Evolutionary conservation across 495 filamentous ascomycete species (phyloP).

Genomic region (Tuber indicum): DNA sequence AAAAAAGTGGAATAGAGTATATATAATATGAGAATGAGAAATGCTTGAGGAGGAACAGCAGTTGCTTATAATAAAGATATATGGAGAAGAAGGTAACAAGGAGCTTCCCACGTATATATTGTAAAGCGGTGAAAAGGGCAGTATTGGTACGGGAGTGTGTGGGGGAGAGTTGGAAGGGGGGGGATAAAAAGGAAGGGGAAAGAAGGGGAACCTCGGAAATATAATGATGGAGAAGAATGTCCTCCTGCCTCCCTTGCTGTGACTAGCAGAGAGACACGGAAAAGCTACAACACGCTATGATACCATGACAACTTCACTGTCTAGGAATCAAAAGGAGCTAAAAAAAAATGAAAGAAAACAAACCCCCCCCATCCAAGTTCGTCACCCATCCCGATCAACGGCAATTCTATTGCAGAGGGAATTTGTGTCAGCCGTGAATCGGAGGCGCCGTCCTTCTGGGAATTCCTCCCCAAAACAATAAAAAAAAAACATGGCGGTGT

Average conservation of each 20-base stretch:
- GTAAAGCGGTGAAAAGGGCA: neutral
- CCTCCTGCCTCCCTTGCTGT: neutral
- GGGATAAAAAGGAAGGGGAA: neutral
- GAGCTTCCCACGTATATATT: neutral
- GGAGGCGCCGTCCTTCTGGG: slow-evolving; percentile 3
- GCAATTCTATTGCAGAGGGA: slow-evolving; percentile 2
- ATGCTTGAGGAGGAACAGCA: neutral
- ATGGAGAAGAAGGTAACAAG: neutral
- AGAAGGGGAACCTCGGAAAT: slow-evolving; percentile 1
- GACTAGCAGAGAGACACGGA: neutral
- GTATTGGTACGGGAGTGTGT: neutral
- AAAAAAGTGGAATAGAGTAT: neutral
- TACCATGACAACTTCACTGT: neutral
- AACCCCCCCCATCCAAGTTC: neutral
- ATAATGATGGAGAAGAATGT: neutral
- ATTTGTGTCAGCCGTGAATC: slow-evolving; percentile 5
- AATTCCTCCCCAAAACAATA: slow-evolving; percentile 3
- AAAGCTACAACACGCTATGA: slow-evolving; percentile 1
- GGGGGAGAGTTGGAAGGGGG: neutral
- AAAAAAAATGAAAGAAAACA: neutral
- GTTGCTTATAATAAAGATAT: neutral
- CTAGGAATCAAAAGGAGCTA: neutral
- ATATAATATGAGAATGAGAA: neutral
- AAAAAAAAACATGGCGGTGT: neutral
- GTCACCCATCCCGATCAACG: slow-evolving; percentile 4